Evolutionary conservation across 257 asterid species (phyloP).

Genomic region (Petunia secreta): DNA sequence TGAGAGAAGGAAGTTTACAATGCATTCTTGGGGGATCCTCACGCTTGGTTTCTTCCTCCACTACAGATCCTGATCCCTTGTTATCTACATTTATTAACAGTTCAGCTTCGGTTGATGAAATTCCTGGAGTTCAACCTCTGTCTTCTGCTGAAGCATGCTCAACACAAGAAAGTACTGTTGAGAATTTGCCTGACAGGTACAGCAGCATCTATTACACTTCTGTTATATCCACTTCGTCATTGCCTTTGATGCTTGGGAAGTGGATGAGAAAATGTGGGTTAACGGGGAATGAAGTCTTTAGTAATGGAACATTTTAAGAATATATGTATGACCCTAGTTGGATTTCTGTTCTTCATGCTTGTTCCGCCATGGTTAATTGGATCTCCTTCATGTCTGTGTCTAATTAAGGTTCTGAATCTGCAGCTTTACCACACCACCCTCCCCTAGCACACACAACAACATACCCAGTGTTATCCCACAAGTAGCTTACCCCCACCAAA

Average conservation of each 20-base stretch:
- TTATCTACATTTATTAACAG: constrained; percentile 68
- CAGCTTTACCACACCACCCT: too few species aligned
- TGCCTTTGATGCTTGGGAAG: background rate
- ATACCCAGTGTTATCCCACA: too few species aligned
- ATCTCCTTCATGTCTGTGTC: background rate
- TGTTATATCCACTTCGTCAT: background rate
- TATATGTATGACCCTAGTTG: background rate
- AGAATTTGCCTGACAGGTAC: constrained; percentile 56
- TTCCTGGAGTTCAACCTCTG: constrained; percentile 42
- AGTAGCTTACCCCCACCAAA: too few species aligned
- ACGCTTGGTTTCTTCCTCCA: constrained; percentile 44
- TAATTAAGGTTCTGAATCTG: too few species aligned
- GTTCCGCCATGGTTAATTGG: background rate
- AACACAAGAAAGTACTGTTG: constrained; percentile 34
- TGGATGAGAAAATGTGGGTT: background rate
- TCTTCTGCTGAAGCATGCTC: constrained; percentile 43
- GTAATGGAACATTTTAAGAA: too few species aligned
- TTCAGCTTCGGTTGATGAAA: constrained; percentile 50
- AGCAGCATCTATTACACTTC: background rate
- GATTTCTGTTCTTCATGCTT: constrained; percentile 14
- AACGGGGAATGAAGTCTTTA: background rate
- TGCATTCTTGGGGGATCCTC: constrained; percentile 67
- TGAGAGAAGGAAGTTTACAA: constrained; percentile 69
- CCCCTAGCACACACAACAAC: too few species aligned
- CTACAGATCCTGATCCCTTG: constrained; percentile 63